These are phyloP conservation scores for Cinchona pubescens DNA, from an alignment of 257 asterid species.

Conservation along the genomic window DNA sequence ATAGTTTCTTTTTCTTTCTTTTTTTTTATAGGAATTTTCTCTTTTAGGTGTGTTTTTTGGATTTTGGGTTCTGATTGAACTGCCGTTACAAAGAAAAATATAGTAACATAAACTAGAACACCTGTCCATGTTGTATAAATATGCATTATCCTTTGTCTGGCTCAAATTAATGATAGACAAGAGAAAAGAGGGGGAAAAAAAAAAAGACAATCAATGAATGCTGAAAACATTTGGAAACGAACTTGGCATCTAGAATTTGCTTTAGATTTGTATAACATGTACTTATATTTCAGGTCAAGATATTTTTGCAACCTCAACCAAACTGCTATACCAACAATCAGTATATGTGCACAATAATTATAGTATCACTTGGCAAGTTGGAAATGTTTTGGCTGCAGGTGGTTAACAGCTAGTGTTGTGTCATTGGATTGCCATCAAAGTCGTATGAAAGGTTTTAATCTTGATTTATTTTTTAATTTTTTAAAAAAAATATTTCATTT, in stretches of 20 bases:
- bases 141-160: neutral
- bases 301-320: no score
- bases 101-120: neutral
- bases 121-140: neutral
- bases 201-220: neutral
- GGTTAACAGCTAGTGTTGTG: neutral
- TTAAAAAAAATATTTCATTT: no score
- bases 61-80: neutral
- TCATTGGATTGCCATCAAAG: no score
- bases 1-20: neutral
- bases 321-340: neutral
- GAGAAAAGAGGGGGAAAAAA: neutral
- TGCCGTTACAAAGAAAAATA: neutral
- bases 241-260: neutral
- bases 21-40: no score
- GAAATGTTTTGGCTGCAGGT: neutral
- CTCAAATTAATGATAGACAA: neutral
- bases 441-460: no score
- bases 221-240: neutral
- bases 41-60: no score
- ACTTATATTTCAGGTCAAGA: no score
- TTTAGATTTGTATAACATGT: no score
- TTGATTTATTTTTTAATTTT: no score
- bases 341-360: neutral
- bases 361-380: neutral